Evolutionary conservation across 148 eudicot species (phyloP), one percentile per base, ranked within the genome.

Genomic region (Vaccinium corymbosum): DNA sequence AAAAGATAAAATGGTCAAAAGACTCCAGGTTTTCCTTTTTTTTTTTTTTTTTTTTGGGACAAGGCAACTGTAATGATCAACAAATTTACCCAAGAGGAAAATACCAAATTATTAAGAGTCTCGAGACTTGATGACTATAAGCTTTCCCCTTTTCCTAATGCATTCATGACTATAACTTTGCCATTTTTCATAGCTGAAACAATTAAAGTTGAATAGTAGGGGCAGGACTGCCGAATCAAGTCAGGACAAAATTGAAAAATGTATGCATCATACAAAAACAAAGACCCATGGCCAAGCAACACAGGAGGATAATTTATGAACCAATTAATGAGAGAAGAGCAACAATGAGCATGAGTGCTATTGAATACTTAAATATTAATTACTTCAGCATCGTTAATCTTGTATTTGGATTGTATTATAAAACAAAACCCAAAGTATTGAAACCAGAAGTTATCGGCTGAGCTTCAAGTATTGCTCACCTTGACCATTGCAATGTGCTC

Each of bases 401-500:
- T 17, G 12, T 4, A 48, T 81, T 68, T 78, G 76, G 59, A 66
- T 51, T 52, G 27, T 6, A 72, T 4, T 46, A 16, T 14, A 57
- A 68, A 71, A 57, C 80, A 13, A 80, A 72, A 46, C 16, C 32
- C 72, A 32, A 16, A 2, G 2, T 57, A 55, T 19, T 56, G 70
- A 79, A 79, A 79, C n/a, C 20, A 57, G 27, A 48, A 3, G 48
- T 17, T 57, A 17, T 57, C 19, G 25, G 50, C 17, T 57, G 19
- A 25, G n/a, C 11, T 53, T 38, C 46, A 66, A 76, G 84, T 35
- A 61, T 2, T 59, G 62, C 91, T 85, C 86, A 95, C 98, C 94
- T 95, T 94, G 83, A 95, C 98, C 97, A 95, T 93, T 1, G 97
- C 98, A 75, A 95, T 94, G 84, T 95, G 98, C 88, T 95, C 97